Evolutionary conservation across 208 protist species (phyloP), one percentile per base, ranked within the genome.

Genomic region (Leishmania major): DNA sequence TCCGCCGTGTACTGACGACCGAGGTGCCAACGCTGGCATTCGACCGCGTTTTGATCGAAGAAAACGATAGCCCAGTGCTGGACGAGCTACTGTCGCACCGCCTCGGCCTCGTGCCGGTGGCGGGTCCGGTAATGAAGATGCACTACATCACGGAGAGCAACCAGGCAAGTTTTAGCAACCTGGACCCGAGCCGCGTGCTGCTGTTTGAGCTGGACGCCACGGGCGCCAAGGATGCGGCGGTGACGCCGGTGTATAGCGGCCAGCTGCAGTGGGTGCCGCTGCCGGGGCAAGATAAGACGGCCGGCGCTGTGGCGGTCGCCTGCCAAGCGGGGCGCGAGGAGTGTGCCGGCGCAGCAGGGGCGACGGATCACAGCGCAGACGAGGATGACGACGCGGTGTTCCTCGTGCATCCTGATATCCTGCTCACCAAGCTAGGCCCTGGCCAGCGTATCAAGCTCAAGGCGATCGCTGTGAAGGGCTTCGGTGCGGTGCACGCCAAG

Each of bases 21-120:
- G 99, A 99, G 85, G 97, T 99, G 35, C 99, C 99, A 35, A 99
- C 99, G 31, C 95, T 99, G 81, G 99, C 99, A 2, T 99, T 99
- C 81, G 99, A 99, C 84, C 96, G 97, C 72, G 95, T 99, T 22
- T 87, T 98, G 45, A 98, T 99, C 64, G 89, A 97, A 31, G 98
- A 99, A 72, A 99, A 99, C 89, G 99, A 99, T 47, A 96, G 97
- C 28, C 97, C 99, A 37, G 94, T 99, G 75, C 96, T 99, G 60
- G 99, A 99, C 84, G 99, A 99, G 86, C 93, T 99, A 5, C 90
- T 99, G 25, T 92, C 94, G 25, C 99, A 99, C 89, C 92, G 99
- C 45, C 89, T 99, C 31, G 99, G 99, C 10, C 94, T 99, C 19
- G 90, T 99, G 51, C 99, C 99, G 17, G 92, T 99, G 57, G 92